These are phyloP conservation scores for Moringa oleifera DNA, from an alignment of 345 rosid genomes.

Conservation along the genomic window DNA sequence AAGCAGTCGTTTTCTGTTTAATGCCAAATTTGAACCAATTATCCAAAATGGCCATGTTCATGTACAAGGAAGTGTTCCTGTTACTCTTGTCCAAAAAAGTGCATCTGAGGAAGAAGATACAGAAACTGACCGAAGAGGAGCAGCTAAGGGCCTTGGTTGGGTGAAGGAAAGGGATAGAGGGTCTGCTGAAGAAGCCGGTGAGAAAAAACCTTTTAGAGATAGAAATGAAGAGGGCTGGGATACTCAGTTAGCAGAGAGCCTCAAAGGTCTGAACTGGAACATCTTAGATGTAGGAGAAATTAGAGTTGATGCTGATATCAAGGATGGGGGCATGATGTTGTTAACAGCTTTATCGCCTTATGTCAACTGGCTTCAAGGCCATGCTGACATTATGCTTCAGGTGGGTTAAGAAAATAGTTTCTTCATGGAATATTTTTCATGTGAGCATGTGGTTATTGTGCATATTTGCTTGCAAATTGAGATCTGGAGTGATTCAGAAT, in stretches of 20 bases:
- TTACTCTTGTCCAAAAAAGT: conserved; percentile 59
- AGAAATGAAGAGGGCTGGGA: conserved; percentile 88
- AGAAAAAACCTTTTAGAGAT: conserved; percentile 60
- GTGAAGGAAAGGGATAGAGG: conserved; percentile 58
- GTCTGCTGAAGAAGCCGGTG: conserved; percentile 38
- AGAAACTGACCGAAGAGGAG: conserved; percentile 47
- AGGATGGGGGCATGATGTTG: conserved; percentile 98
- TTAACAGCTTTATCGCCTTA: conserved; percentile 90
- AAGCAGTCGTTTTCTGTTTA: conserved; percentile 82
- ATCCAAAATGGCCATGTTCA: conserved; percentile 96
- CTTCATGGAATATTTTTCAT: not conserved
- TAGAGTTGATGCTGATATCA: conserved; percentile 86
- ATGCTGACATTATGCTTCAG: conserved; percentile 91
- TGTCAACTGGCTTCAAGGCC: conserved; percentile 89
- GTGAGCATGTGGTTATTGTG: not conserved
- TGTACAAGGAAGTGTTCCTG: conserved; percentile 92
- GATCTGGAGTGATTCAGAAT: not conserved
- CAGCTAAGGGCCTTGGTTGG: conserved; percentile 71
- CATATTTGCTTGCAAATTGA: not conserved
- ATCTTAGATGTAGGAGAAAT: conserved; percentile 94
- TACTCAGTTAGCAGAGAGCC: conserved; percentile 80
- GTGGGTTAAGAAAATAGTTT: conserved; percentile 24
- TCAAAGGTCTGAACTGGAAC: conserved; percentile 84
- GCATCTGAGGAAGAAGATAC: conserved; percentile 54
- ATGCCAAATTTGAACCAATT: conserved; percentile 86